Conservation (phyloP, 2,329 filamentous ascomycete species). For the Diaporthe nobilis region DNA sequence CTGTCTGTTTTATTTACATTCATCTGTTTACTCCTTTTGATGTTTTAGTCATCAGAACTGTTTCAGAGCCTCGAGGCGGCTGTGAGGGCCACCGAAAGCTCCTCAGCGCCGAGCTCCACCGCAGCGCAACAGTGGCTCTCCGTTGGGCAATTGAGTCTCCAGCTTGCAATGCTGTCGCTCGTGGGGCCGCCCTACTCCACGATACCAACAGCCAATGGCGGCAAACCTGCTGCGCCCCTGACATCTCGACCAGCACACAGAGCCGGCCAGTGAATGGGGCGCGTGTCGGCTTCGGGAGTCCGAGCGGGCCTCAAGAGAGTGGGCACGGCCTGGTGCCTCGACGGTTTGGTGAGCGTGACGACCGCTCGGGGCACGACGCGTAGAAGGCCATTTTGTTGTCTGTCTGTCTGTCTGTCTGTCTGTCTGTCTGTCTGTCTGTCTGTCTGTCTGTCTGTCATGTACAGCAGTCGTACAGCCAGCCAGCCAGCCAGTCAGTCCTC, state of each 20-base stretch:
- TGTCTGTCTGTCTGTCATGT: background rate
- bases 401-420: background rate
- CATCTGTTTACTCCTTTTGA: too few relatives aligned
- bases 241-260: background rate
- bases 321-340: background rate
- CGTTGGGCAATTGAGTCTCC: background rate
- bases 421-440: background rate
- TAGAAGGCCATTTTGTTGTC: background rate
- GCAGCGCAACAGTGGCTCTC: background rate
- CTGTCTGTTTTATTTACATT: too few relatives aligned
- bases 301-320: background rate
- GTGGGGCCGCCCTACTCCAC: background rate
- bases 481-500: background rate
- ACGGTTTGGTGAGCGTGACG: background rate
- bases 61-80: too few relatives aligned
- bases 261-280: background rate
- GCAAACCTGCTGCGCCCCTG: background rate
- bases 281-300: background rate
- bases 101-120: background rate
- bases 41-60: too few relatives aligned
- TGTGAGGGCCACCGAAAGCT: background rate
- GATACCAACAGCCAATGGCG: background rate
- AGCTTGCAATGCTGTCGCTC: background rate
- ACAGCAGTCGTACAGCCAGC: background rate
- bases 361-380: background rate